phyloP scores from a whole-genome alignment of 495 filamentous ascomycete genomes.

The Trichoderma orchidacearum region DNA sequence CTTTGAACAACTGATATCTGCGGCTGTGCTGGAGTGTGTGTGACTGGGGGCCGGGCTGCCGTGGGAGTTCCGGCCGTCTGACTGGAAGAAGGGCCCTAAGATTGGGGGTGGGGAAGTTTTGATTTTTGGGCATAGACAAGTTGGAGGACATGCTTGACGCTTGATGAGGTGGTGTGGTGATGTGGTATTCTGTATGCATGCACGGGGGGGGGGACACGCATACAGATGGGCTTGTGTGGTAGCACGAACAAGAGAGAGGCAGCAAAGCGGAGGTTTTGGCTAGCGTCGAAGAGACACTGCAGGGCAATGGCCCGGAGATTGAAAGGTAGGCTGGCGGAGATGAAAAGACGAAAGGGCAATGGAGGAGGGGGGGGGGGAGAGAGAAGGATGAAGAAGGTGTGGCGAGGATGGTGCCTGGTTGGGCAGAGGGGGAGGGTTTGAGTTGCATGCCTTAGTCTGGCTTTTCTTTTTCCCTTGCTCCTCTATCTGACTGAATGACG shows the following conservation, averaged over 20 bases:
- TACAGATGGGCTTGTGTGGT: too few species aligned
- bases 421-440: neutral
- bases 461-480: too few species aligned
- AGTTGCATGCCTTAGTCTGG: too few species aligned
- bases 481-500: too few species aligned
- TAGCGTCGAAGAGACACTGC: too few species aligned
- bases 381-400: neutral
- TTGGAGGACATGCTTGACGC: neutral
- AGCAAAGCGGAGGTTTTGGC: too few species aligned
- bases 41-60: neutral
- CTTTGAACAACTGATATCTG: neutral
- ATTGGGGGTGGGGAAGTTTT: too few species aligned
- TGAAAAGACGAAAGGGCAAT: neutral
- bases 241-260: too few species aligned
- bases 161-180: neutral
- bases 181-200: neutral
- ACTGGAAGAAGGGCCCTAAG: neutral
- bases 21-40: neutral
- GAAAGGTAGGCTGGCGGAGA: neutral
- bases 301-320: neutral
- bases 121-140: neutral
- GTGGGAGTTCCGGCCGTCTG: too few species aligned
- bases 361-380: neutral
- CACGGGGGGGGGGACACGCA: neutral
- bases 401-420: neutral